These are phyloP conservation scores for Geosmithia flava DNA, from an alignment of 2,329 filamentous ascomycete species.

Conservation along the genomic window DNA sequence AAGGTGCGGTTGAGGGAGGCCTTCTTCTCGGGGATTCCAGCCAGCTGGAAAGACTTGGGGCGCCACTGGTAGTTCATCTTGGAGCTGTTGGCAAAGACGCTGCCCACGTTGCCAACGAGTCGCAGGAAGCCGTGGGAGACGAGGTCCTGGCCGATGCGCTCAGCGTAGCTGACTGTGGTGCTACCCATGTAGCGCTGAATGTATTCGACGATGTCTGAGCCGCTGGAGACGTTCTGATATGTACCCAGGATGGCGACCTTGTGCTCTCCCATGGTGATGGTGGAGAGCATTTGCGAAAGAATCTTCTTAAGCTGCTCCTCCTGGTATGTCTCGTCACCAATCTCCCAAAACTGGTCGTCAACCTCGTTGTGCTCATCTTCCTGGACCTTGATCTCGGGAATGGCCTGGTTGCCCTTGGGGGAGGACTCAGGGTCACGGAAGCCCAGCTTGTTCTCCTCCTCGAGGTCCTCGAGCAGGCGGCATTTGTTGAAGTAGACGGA, in stretches of 20 bases:
- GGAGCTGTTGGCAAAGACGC: slow-evolving; percentile 92
- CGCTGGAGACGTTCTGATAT: slow-evolving; percentile 84
- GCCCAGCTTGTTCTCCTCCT: slow-evolving; percentile 96
- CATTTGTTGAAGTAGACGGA: slow-evolving; percentile 99
- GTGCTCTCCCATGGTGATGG: slow-evolving; percentile 75
- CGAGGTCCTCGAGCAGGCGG: slow-evolving; percentile 84
- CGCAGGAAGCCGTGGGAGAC: slow-evolving; percentile 77
- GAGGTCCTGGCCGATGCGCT: slow-evolving; percentile 89
- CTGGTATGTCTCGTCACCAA: slow-evolving; percentile 79
- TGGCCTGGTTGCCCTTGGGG: slow-evolving; percentile 34
- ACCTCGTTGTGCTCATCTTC: slow-evolving; percentile 46
- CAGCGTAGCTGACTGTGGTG: slow-evolving; percentile 77
- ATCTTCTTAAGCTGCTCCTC: slow-evolving; percentile 88
- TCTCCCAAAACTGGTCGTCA: slow-evolving; percentile 78
- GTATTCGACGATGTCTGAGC: slow-evolving; percentile 91
- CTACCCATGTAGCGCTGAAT: slow-evolving; percentile 79
- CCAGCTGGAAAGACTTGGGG: slow-evolving; percentile 76
- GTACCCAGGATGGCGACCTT: slow-evolving; percentile 94
- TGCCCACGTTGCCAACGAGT: slow-evolving; percentile 88
- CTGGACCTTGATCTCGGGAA: slow-evolving; percentile 75
- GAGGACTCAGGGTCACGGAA: slow-evolving; percentile 71
- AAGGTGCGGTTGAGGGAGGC: slow-evolving; percentile 58
- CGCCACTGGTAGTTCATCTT: slow-evolving; percentile 98
- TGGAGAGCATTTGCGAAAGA: slow-evolving; percentile 72
- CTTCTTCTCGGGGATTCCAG: slow-evolving; percentile 85